Conservation (phyloP, 345 rosid species). For the Dipteronia sinensis region DNA sequence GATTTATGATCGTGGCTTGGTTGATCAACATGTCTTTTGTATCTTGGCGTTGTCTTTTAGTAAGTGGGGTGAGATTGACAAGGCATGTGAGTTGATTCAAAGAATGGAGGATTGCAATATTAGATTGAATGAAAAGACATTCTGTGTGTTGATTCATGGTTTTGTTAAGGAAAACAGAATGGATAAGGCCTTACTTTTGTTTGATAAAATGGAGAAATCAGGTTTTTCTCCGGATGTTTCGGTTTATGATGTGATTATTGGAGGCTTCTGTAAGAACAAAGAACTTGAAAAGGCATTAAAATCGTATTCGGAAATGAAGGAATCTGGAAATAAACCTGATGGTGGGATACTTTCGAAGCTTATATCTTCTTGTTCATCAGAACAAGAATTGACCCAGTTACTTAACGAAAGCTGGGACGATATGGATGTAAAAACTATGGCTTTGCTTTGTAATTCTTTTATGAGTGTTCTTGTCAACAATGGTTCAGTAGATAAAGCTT, state of each 20-base stretch:
- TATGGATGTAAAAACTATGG: constrained; percentile 43
- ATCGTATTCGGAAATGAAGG: constrained; percentile 67
- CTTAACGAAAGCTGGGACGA: constrained; percentile 43
- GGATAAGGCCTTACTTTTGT: constrained; percentile 67
- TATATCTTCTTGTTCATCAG: constrained; percentile 55
- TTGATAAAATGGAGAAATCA: constrained; percentile 54
- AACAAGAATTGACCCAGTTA: constrained; percentile 43
- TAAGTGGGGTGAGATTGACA: constrained; percentile 74
- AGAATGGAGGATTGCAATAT: constrained; percentile 53
- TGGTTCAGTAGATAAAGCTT: constrained; percentile 55
- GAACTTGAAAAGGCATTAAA: constrained; percentile 57
- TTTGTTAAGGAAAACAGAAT: constrained; percentile 59
- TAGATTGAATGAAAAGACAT: constrained; percentile 71
- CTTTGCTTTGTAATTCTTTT: constrained; percentile 52
- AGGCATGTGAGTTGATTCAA: constrained; percentile 72
- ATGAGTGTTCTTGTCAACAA: constrained; percentile 41
- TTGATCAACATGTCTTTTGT: constrained; percentile 62
- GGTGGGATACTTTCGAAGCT: constrained; percentile 55
- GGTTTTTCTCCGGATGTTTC: constrained; percentile 61
- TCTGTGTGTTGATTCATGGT: constrained; percentile 72
- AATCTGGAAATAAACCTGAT: constrained; percentile 53
- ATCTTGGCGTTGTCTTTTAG: constrained; percentile 64
- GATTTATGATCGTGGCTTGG: constrained; percentile 59
- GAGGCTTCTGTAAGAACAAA: constrained; percentile 55
- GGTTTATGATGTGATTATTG: constrained; percentile 71